phyloP scores from a whole-genome alignment of 352 stramenopile genomes.

The Globisporangium cylindrosporum region DNA sequence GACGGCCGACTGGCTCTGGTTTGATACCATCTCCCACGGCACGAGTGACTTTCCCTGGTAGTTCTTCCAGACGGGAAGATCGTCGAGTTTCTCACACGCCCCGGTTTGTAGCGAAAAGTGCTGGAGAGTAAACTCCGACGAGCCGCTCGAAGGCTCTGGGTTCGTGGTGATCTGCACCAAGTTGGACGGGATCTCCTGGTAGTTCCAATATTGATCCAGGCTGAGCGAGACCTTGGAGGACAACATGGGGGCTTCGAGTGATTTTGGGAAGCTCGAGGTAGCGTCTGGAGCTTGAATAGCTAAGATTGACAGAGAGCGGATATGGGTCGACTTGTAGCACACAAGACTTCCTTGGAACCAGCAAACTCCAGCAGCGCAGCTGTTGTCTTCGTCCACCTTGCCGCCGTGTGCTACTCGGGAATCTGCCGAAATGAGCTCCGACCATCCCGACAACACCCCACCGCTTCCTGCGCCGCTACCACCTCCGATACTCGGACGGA shows the following conservation, averaged over 20 bases:
- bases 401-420: neutral
- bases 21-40: constrained; percentile 46
- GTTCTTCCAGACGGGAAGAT: constrained; percentile 55
- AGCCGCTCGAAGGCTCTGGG: constrained; percentile 8
- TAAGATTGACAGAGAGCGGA: constrained; percentile 14
- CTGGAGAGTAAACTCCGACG: constrained; percentile 41
- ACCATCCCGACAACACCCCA: constrained; percentile 27
- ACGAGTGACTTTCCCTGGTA: constrained; percentile 43
- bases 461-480: constrained; percentile 22
- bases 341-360: constrained; percentile 14
- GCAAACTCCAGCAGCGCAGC: constrained; percentile 6
- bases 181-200: constrained; percentile 40
- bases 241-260: constrained; percentile 13
- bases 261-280: neutral
- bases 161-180: constrained; percentile 43
- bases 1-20: constrained; percentile 35
- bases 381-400: constrained; percentile 10
- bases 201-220: constrained; percentile 68
- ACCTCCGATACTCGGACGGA: constrained; percentile 21
- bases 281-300: constrained; percentile 1
- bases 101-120: constrained; percentile 48
- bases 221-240: constrained; percentile 35
- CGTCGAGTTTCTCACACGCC: constrained; percentile 41
- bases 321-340: constrained; percentile 13
- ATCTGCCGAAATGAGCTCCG: constrained; percentile 9